Percentiles rank a stretch among this genome's conserved stretches.
Evolutionary conservation across 2,329 filamentous ascomycete genomes (phyloP).

Genomic region (Penicillium palitans): DNA sequence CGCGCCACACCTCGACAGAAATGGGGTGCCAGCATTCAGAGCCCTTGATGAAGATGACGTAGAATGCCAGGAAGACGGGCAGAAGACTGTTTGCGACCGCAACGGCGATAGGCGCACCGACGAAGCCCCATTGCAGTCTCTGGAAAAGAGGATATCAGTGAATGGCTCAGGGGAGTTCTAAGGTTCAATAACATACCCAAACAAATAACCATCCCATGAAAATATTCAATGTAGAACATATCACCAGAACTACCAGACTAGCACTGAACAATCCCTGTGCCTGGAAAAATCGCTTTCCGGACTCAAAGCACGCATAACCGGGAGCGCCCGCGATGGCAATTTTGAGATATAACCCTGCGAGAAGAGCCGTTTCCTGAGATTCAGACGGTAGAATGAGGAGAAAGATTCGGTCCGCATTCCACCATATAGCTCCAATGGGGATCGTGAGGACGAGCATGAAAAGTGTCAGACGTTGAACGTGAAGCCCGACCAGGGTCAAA

Average conservation of each 20-base stretch:
- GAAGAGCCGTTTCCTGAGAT: conserved; percentile 57
- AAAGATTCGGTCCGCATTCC: conserved; percentile 64
- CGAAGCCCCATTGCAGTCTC: conserved; percentile 61
- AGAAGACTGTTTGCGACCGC: conserved; percentile 70
- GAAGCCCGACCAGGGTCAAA: conserved; percentile 78
- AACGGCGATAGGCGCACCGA: conserved; percentile 74
- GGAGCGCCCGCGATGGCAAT: conserved; percentile 68
- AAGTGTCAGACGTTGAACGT: conserved; percentile 73
- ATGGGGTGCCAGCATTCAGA: conserved; percentile 76
- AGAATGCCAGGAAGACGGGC: conserved; percentile 66
- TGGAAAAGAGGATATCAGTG: conserved; percentile 9
- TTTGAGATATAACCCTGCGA: conserved; percentile 70
- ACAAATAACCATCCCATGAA: conserved; percentile 75
- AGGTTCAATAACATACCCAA: conserved; percentile 53
- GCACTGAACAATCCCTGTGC: conserved; percentile 77
- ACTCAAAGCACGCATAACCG: conserved; percentile 71
- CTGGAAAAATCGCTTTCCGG: conserved; percentile 77
- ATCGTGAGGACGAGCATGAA: conserved; percentile 70
- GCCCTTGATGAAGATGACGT: conserved; percentile 68
- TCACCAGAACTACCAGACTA: conserved; percentile 73
- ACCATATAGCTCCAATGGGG: conserved; percentile 69
- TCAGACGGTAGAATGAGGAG: conserved; percentile 64
- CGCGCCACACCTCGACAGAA: conserved; percentile 62
- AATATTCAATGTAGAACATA: conserved; percentile 76
- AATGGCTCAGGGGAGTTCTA: background rate